A percentile compares a stretch with the other conserved stretches of the same genome.
These are phyloP conservation scores for Citrullus colocynthis DNA, from an alignment of 306 rosid genomes.

Conservation along the genomic window DNA sequence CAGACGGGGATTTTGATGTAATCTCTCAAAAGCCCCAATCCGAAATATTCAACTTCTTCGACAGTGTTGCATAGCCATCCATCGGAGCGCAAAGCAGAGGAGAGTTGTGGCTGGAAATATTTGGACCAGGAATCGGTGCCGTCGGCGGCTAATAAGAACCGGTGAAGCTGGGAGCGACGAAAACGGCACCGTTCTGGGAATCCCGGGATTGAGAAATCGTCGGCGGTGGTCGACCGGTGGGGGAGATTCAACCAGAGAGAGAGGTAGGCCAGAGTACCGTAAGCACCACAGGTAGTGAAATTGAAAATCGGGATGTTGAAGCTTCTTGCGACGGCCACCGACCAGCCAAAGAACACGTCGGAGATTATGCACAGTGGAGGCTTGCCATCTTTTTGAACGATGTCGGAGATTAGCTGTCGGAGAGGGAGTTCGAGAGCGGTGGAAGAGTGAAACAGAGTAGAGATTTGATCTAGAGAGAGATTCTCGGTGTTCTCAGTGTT, in stretches of 20 bases:
- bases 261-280: conserved; percentile 48
- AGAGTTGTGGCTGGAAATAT: conserved; percentile 27
- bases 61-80: conserved; percentile 64
- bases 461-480: conserved; percentile 13
- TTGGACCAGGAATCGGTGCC: conserved; percentile 47
- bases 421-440: conserved; percentile 34
- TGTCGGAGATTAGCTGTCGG: conserved; percentile 17
- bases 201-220: conserved; percentile 42
- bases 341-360: conserved; percentile 56
- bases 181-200: conserved; percentile 41
- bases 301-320: conserved; percentile 20
- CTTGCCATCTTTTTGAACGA: conserved; percentile 27
- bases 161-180: conserved; percentile 36
- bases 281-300: conserved; percentile 60
- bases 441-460: conserved; percentile 25
- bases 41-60: conserved; percentile 48
- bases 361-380: conserved; percentile 30
- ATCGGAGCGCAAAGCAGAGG: conserved; percentile 20
- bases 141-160: conserved; percentile 29
- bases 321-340: conserved; percentile 30
- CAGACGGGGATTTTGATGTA: conserved; percentile 27
- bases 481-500: conserved; percentile 51
- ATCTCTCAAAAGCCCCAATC: conserved; percentile 35
- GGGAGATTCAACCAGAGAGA: conserved; percentile 62
- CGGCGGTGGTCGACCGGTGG: conserved; percentile 25